These are phyloP conservation scores for Homolaphlyctis polyrhiza DNA, from an alignment of 371 early-diverging fungal species.

Conservation along the genomic window DNA sequence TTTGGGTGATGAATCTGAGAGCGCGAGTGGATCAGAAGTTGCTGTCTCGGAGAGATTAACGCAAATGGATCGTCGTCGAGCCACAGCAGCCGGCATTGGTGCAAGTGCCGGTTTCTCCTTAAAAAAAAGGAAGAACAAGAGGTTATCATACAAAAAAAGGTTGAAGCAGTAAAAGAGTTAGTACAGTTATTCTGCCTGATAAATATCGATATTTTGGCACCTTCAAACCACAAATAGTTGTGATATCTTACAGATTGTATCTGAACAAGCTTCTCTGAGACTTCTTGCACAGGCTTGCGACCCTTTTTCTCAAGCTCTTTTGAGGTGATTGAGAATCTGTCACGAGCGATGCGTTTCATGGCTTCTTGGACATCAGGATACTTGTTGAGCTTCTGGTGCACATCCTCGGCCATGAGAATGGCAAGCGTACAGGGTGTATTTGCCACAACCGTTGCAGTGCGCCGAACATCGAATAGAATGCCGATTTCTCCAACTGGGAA, in stretches of 20 bases:
- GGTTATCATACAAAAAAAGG: too few species aligned
- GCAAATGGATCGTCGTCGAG: neutral
- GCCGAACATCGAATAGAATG: slow-evolving; percentile 67
- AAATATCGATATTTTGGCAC: neutral
- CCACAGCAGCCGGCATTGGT: too few species aligned
- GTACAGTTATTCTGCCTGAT: neutral
- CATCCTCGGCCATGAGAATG: slow-evolving; percentile 55
- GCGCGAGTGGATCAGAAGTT: neutral
- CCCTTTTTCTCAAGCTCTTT: slow-evolving; percentile 29
- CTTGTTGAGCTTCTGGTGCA: slow-evolving; percentile 21
- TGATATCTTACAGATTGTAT: too few species aligned
- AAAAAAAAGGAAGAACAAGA: too few species aligned
- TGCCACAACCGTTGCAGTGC: slow-evolving; percentile 78
- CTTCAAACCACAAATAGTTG: too few species aligned
- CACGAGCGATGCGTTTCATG: slow-evolving; percentile 53
- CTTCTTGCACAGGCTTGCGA: slow-evolving; percentile 10
- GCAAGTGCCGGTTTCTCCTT: too few species aligned
- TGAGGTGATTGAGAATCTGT: slow-evolving; percentile 33
- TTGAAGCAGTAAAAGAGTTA: too few species aligned
- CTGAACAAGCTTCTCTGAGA: slow-evolving; percentile 11
- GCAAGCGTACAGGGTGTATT: slow-evolving; percentile 65
- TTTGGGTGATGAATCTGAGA: neutral
- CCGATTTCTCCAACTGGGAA: slow-evolving; percentile 76
- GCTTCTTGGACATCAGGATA: slow-evolving; percentile 56
- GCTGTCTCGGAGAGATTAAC: neutral